phyloP scores from a whole-genome alignment of 2,329 filamentous ascomycete genomes.

The Metarhizium guizhouense region DNA sequence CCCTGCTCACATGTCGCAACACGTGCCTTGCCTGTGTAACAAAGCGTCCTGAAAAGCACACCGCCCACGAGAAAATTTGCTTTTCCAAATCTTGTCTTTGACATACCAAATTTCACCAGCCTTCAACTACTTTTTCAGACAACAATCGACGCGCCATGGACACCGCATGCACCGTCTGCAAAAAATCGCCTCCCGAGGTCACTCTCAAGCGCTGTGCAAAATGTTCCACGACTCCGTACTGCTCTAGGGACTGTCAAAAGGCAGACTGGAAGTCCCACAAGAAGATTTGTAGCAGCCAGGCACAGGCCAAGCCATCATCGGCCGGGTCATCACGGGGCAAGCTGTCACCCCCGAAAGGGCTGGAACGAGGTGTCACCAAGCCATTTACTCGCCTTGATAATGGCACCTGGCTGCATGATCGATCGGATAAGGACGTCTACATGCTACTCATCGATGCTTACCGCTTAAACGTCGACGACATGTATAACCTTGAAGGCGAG shows the following conservation, averaged over 20 bases:
- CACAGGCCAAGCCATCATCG: neutral
- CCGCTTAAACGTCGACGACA: constrained; percentile 35
- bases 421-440: constrained; percentile 34
- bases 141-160: neutral
- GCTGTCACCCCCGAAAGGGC: constrained; percentile 16
- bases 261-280: constrained; percentile 41
- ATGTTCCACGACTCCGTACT: constrained; percentile 38
- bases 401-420: constrained; percentile 33
- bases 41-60: too few relatives aligned
- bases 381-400: constrained; percentile 32
- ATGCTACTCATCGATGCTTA: constrained; percentile 37
- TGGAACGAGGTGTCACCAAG: constrained; percentile 18
- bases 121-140: too few relatives aligned
- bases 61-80: too few relatives aligned
- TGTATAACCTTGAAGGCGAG: constrained; percentile 17
- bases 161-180: constrained; percentile 18
- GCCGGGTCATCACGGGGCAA: neutral
- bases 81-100: too few relatives aligned
- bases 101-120: too few relatives aligned
- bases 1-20: too few relatives aligned
- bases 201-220: constrained; percentile 33
- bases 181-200: constrained; percentile 17
- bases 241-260: constrained; percentile 42
- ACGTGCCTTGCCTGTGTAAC: too few relatives aligned
- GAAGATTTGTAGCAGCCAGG: constrained; percentile 26